Base-by-base conservation (phyloP, 306 rosid genomes). In the Quercus robur region DNA sequence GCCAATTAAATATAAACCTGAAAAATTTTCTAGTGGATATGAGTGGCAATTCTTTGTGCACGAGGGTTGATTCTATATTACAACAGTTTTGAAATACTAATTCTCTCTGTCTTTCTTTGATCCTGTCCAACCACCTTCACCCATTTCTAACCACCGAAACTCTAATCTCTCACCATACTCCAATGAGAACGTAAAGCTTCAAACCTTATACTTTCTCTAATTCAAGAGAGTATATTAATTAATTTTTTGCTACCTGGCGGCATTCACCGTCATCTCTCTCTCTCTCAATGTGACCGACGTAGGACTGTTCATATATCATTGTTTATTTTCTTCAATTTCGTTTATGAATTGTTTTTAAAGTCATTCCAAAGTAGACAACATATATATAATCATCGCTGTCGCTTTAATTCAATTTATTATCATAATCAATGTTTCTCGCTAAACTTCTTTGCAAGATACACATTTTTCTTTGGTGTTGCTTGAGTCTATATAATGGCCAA, bases 101-200 rank as follows among this genome's bases (percentile, higher is more conserved):
- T 78, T 84, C 71, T 58, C 75, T 20, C n/a, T 15, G 12, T 41
- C 81, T 78, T 85, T 88, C 85, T 75, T 74, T 84, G 85, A 74
- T 90, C 88, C 87, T 62, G 83, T 83, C 89, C 97, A 91, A 91
- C 98, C 83, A 93, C 98, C 89, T 88, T 88, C 97, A 94, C 91
- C 97, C 94, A 85, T 92, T 85, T 85, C 90, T 85, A 94, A 87
- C 98, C 87, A 94, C 98, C 91, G 1, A 66, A 77, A 56, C 75
- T 35, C 49, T 71, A 67, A 54, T 85, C 54, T 76, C 72, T 77
- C 83, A 56, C 75, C 44, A 35, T 71, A 52, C 54, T 85, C 88
- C 84, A 86, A 85, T 86, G 79, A 73, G 84, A 92, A 88, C 91
- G 74, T 67, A 80, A 80, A 74, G 83, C 28, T n/a, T 9, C 54